Evolutionary conservation across 345 rosid species (phyloP).

Genomic region (Acer saccharum): DNA sequence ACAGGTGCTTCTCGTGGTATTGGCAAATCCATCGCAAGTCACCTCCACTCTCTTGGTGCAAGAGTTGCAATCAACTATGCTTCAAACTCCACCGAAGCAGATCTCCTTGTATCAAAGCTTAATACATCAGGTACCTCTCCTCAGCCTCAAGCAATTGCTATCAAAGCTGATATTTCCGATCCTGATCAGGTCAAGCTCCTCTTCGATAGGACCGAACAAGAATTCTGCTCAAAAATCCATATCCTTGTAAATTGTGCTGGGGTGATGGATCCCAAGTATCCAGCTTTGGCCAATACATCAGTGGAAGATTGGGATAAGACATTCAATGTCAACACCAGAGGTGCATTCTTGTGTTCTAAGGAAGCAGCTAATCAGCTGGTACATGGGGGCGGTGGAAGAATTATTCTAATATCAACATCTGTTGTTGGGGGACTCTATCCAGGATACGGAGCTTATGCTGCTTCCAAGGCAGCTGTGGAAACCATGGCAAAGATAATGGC

Average conservation of each 20-base stretch:
- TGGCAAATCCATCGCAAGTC: constrained; percentile 57
- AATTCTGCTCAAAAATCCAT: constrained; percentile 47
- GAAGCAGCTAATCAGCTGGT: constrained; percentile 45
- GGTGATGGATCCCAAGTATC: constrained; percentile 49
- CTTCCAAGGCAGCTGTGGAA: constrained; percentile 62
- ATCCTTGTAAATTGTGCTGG: constrained; percentile 67
- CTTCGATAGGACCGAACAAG: constrained; percentile 59
- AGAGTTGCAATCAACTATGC: constrained; percentile 27
- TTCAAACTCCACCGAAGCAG: constrained; percentile 32
- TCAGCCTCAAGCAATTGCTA: constrained; percentile 41
- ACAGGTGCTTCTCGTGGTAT: constrained; percentile 75
- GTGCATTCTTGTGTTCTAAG: constrained; percentile 50
- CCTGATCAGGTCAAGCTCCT: constrained; percentile 62
- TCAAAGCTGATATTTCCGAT: constrained; percentile 60
- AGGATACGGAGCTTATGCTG: constrained; percentile 54
- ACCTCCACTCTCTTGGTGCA: constrained; percentile 67
- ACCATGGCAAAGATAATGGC: constrained; percentile 52
- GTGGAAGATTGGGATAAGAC: constrained; percentile 60
- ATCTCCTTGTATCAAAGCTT: constrained; percentile 46
- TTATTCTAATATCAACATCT: constrained; percentile 45
- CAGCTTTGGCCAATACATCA: constrained; percentile 50
- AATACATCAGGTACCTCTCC: constrained; percentile 30
- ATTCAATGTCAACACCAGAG: constrained; percentile 53
- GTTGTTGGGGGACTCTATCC: constrained; percentile 40
- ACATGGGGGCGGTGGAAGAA: constrained; percentile 50